Evolutionary conservation across 2,329 filamentous ascomycete species (phyloP), one percentile per base, ranked within the genome.

Genomic region (Alternaria burnsii): DNA sequence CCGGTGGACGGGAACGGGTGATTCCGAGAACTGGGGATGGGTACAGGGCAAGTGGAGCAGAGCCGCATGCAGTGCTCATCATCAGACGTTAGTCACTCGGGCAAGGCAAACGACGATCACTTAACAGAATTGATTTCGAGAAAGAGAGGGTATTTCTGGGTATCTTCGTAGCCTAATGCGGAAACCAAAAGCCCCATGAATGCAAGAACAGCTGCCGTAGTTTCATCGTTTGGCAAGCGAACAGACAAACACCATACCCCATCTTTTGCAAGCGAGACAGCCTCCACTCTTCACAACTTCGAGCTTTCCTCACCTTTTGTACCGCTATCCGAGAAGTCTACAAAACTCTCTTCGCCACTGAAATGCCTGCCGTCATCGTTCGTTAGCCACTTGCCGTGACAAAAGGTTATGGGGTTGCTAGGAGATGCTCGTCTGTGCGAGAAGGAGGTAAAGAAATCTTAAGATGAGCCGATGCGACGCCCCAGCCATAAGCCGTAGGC

Each of bases 271-370:
- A 26, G 41, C 11, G 8, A 26, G 22, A 8, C 16, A 1, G 22
- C 24, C n/a, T n/a, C 7, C 3, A 4, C 4, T 12, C 7, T 34
- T 70, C 62, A 76, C 11, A 77, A 58, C 55, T 76, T 76, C 24
- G 72, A 59, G 38, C 60, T 52, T 12, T 68, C 66, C 9, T 42
- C 59, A 3, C 57, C 67, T 22, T 60, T 62, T n/a, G 28, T 32
- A 16, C 69, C 59, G 14, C 59, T 61, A 14, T 72, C 71, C 18
- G 67, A 65, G 34, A 77, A 77, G 10, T 66, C 66, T 2, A 76
- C 67, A 44, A 78, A 78, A 51, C 74, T 77, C 57, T 78, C 76
- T 16, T 78, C 76, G 30, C 76, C 76, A 43, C 75, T 75, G 63
- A 78, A 78, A 44, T 75, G 73, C 76, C 76, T 78, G 44, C 12